Base-by-base conservation (phyloP, 1,139 yeast genomes). In the Magnusiomyces tetraspermus region DNA sequence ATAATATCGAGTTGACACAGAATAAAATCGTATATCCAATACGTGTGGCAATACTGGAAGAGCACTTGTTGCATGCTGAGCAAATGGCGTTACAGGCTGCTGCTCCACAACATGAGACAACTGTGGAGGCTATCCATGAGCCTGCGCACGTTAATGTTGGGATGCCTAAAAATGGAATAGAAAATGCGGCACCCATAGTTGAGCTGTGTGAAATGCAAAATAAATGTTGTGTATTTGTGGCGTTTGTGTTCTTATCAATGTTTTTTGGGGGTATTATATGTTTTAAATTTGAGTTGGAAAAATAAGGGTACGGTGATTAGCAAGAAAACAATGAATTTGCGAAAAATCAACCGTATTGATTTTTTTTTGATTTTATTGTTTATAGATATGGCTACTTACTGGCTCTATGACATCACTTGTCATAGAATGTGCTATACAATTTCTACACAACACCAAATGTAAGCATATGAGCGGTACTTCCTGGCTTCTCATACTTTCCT, bases 11-110 rank as follows among this genome's bases (percentile, higher is more conserved):
- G 71, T 90, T 90, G 44, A 86, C 59, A 45, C 89, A 71, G 56
- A 94, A 79, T 47, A 90, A 71, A 31, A 83, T 63, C 13, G 98
- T 98, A 68, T 92, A 92, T 50, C 89, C 79, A 36, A 90, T 74
- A 65, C 98, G 78, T 6, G 90, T 82, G 41, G 83, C 83, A 30
- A 89, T 76, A 23, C 94, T 82, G 19, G 95, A 85, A 72, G 73
- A 84, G 70, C 71, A 89, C 50, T 71, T 71, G 56, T 72, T 70
- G 61, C 77, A 74, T 40, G 75, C 72, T 28, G 73, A 71, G 46
- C 88, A 80, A 46, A 83, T 70, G 8, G 88, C 80, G 2, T 88
- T 79, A 59, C 94, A 85, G 42, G 85, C 76, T 19, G 95, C 85
- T 0, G 96, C 94, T 13, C 97, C 97, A 52, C 80, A 74, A 61